Percentiles rank a stretch among this genome's conserved stretches.
Evolutionary conservation across 2,329 filamentous ascomycete species (phyloP).

Genomic region (Cladobotryum protrusum): DNA sequence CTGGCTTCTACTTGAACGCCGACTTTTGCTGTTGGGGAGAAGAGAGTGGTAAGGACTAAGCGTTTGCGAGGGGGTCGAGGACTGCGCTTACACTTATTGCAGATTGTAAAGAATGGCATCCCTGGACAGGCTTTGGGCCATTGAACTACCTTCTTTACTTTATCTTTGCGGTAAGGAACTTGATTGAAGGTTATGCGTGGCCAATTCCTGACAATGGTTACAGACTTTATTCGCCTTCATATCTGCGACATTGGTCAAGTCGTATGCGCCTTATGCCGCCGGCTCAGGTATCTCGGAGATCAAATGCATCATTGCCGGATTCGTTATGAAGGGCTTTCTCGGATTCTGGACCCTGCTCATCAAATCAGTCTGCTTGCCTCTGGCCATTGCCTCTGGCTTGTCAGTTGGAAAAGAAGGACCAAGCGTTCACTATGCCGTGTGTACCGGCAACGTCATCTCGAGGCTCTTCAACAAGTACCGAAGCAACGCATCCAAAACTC

Average conservation of each 20-base stretch:
- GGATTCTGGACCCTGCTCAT: conserved; percentile 87
- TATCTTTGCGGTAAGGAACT: conserved; percentile 61
- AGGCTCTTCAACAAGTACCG: conserved; percentile 88
- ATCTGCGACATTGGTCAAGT: conserved; percentile 78
- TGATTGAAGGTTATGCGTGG: neutral
- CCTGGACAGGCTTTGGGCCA: conserved; percentile 72
- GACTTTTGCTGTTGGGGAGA: conserved; percentile 97
- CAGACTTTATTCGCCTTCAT: conserved; percentile 74
- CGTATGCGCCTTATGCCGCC: conserved; percentile 90
- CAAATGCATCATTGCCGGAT: conserved; percentile 97
- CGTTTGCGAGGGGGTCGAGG: neutral
- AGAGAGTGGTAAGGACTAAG: conserved; percentile 59
- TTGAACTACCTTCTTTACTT: conserved; percentile 88
- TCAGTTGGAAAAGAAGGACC: conserved; percentile 97
- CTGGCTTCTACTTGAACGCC: conserved; percentile 95
- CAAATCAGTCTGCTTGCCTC: conserved; percentile 83
- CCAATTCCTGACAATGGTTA: conserved; percentile 12
- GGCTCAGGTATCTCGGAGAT: conserved; percentile 98
- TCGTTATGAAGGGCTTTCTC: conserved; percentile 98
- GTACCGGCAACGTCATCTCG: conserved; percentile 94
- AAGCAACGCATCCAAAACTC: conserved; percentile 84
- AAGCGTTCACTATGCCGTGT: conserved; percentile 98
- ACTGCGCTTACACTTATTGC: conserved; percentile 13
- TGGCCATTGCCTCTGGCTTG: conserved; percentile 88
- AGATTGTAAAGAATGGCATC: conserved; percentile 84